Conservation (phyloP, 768 basidiomycete species). For the Termitomyces sp. region DNA sequence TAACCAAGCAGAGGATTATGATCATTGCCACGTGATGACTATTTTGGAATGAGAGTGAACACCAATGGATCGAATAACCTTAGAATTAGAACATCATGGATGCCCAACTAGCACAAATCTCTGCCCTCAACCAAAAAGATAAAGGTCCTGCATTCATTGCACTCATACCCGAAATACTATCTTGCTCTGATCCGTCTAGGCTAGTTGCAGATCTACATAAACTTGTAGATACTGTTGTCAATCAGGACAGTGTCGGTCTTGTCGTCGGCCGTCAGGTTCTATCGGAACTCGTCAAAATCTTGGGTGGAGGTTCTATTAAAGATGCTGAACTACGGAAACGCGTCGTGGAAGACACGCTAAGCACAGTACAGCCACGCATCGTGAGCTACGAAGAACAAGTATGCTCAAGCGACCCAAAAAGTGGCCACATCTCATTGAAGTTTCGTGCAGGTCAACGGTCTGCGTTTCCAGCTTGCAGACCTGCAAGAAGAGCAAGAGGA, state of each 20-base stretch:
- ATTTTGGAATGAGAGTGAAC: background rate
- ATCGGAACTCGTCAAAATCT: slow-evolving; percentile 71
- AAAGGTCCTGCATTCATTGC: slow-evolving; percentile 71
- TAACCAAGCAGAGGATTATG: background rate
- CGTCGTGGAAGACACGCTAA: slow-evolving; percentile 71
- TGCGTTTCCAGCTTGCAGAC: slow-evolving; percentile 89
- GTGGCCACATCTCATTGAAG: background rate
- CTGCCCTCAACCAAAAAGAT: slow-evolving; percentile 73
- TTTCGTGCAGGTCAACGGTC: slow-evolving; percentile 58
- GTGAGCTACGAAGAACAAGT: slow-evolving; percentile 97
- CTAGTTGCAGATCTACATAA: slow-evolving; percentile 55
- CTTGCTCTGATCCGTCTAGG: slow-evolving; percentile 37
- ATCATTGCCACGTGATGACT: background rate
- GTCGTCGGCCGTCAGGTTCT: slow-evolving; percentile 88
- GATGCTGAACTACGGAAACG: slow-evolving; percentile 56
- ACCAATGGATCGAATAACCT: background rate
- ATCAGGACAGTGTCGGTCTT: slow-evolving; percentile 74
- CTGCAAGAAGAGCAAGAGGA: slow-evolving; percentile 86
- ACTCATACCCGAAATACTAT: slow-evolving; percentile 61
- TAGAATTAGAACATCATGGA: slow-evolving; percentile 44
- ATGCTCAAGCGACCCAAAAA: slow-evolving; percentile 15
- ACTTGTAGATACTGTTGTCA: slow-evolving; percentile 76
- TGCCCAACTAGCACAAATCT: slow-evolving; percentile 53
- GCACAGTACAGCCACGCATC: slow-evolving; percentile 66
- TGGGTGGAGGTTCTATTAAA: slow-evolving; percentile 51